Evolutionary conservation across 2,329 filamentous ascomycete genomes (phyloP).

Genomic region (Periconia sp.): DNA sequence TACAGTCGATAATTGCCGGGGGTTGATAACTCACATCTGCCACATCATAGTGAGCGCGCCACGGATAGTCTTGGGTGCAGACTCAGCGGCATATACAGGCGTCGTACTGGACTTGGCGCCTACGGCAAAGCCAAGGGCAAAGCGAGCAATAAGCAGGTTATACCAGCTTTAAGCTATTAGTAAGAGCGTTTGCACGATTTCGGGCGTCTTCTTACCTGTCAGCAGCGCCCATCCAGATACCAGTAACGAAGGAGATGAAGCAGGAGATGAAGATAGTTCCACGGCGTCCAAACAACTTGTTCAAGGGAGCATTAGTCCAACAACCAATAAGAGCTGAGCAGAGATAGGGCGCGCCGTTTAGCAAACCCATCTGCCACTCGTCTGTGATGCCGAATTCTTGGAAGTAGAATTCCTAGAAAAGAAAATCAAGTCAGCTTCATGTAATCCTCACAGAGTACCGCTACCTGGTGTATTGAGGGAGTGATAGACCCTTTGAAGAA

Average conservation of each 20-base stretch:
- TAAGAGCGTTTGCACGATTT: background rate
- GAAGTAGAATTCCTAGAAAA: conserved; percentile 29
- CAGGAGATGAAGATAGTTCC: conserved; percentile 38
- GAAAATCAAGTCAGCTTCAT: background rate
- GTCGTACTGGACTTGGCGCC: conserved; percentile 44
- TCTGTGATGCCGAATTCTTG: conserved; percentile 30
- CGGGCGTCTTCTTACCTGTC: conserved; percentile 16
- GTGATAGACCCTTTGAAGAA: too few species aligned
- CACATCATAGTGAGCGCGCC: conserved; percentile 56
- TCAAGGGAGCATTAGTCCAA: conserved; percentile 37
- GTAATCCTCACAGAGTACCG: too few species aligned
- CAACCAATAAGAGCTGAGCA: conserved; percentile 46
- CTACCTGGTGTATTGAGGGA: too few species aligned
- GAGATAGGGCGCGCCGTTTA: conserved; percentile 34
- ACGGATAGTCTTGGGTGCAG: conserved; percentile 51
- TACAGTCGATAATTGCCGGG: background rate
- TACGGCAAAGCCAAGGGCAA: conserved; percentile 37
- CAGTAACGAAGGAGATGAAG: conserved; percentile 35
- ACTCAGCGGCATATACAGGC: conserved; percentile 53
- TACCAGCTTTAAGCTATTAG: conserved; percentile 18
- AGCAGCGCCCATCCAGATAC: conserved; percentile 35
- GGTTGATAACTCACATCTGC: conserved; percentile 45
- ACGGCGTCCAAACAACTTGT: conserved; percentile 32
- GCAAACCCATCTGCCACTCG: conserved; percentile 30
- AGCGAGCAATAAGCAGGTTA: conserved; percentile 34